Base-by-base conservation (phyloP, 2,329 filamentous ascomycete species). In the Onygenales sp. region DNA sequence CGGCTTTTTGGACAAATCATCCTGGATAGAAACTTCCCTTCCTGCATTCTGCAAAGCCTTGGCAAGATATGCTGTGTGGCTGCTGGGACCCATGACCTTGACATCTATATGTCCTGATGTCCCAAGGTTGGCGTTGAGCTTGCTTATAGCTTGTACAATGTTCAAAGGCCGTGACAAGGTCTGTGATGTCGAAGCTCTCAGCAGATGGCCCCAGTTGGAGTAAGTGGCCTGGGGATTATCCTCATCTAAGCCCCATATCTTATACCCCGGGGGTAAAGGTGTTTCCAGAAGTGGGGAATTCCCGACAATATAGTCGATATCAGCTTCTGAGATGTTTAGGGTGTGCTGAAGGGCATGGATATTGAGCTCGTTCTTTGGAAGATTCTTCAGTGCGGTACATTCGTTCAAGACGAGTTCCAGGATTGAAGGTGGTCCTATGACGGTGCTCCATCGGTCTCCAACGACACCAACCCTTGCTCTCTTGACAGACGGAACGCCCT, bases 331-430 rank as follows among this genome's bases (percentile, higher is more conserved):
- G 27, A 54, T 39, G 33, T 50, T 36, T 17, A 57, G 50, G 9
- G 53, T 55, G 36, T 57, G 55, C 45, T 57, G 55, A 10, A 57
- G 7, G 50, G 53, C 55, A 17, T 36, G 35, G 38, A 57, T 57
- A 10, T 35, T 36, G 36, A 57, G 50, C 50, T 42, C 43, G 42
- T 57, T 55, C 53, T 57, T 57, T 38, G 55, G 10, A 17, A 55
- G 43, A 7, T 32, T 50, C 49, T 51, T 52, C 27, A 57, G 11
- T 10, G 14, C 43, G 7, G 44, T 14, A 38, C 55, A 57, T 47
- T 53, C 27, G 32, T 27, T 47, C 11, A 57, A 38, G 50, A 57
- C 27, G 27, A 57, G 44, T 44, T 57, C 27, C 33, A 55, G 43
- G 10, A 57, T 51, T 2, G 55, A 55, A 53, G 54, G 55, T 17